Evolutionary conservation across 2,329 filamentous ascomycete genomes (phyloP).

Genomic region (Beauveria sp.): DNA sequence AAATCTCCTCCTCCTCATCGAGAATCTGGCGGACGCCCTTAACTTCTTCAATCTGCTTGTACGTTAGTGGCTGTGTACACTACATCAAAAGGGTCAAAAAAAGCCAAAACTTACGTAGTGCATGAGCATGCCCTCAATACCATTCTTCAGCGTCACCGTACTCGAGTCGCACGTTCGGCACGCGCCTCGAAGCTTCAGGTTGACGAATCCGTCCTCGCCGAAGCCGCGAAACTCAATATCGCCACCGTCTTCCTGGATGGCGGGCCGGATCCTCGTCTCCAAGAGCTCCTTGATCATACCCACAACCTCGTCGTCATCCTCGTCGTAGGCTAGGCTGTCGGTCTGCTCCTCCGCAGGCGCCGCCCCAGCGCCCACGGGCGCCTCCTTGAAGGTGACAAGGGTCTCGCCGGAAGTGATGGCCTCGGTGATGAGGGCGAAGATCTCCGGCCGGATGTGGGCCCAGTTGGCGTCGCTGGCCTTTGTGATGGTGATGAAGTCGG

Average conservation of each 20-base stretch:
- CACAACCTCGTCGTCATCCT: constrained; percentile 88
- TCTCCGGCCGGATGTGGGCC: constrained; percentile 90
- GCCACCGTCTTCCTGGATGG: constrained; percentile 95
- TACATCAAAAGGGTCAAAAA: neutral
- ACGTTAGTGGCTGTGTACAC: constrained; percentile 20
- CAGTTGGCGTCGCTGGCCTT: constrained; percentile 84
- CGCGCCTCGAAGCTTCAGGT: constrained; percentile 80
- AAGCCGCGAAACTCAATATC: constrained; percentile 96
- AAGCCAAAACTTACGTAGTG: constrained; percentile 62
- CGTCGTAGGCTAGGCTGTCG: constrained; percentile 74
- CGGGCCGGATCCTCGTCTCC: constrained; percentile 87
- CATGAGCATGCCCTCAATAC: constrained; percentile 98
- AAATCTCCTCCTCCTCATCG: constrained; percentile 86
- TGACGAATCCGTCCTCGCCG: constrained; percentile 63
- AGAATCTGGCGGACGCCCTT: constrained; percentile 85
- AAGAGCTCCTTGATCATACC: constrained; percentile 98
- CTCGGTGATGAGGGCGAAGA: constrained; percentile 93
- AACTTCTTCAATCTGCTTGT: constrained; percentile 79
- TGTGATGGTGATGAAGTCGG: constrained; percentile 94
- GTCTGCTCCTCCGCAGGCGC: constrained; percentile 39
- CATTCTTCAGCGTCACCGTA: constrained; percentile 93
- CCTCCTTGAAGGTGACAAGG: constrained; percentile 66
- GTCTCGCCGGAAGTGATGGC: constrained; percentile 75
- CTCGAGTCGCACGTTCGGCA: constrained; percentile 95
- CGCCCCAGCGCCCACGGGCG: constrained; percentile 38